These are phyloP conservation scores for Coniochaeta sp. DNA, from an alignment of 2,329 filamentous ascomycete genomes.

Conservation along the genomic window DNA sequence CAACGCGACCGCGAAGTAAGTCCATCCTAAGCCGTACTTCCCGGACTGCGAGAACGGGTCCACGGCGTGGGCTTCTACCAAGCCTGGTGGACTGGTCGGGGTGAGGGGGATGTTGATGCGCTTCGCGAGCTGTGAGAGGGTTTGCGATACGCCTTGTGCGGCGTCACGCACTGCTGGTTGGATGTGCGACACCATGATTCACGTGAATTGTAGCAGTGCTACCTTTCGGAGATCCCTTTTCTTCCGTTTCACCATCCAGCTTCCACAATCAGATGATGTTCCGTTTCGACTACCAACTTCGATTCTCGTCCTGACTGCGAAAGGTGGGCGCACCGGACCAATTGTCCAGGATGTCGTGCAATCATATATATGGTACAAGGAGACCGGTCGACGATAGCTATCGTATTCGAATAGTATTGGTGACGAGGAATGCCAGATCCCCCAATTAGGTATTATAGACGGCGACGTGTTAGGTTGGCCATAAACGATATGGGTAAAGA, in stretches of 20 bases:
- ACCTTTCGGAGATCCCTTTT: neutral
- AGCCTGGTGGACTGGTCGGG: conserved; percentile 51
- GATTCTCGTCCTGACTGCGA: neutral
- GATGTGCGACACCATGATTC: conserved; percentile 32
- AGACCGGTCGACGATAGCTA: neutral
- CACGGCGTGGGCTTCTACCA: conserved; percentile 54
- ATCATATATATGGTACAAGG: neutral
- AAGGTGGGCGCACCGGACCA: neutral
- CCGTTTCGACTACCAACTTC: neutral
- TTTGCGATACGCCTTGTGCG: conserved; percentile 24
- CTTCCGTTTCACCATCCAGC: neutral
- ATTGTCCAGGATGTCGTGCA: neutral
- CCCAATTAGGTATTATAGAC: conserved; percentile 23
- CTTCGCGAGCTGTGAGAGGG: conserved; percentile 35
- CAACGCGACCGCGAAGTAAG: conserved; percentile 76
- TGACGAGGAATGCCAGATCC: conserved; percentile 28
- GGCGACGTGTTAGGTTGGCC: conserved; percentile 14
- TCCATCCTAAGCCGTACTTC: conserved; percentile 83
- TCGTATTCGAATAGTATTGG: neutral
- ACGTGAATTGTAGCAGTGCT: neutral
- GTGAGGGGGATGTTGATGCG: conserved; percentile 56
- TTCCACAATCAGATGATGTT: neutral
- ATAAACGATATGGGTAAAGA: conserved; percentile 17
- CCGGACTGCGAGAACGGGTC: conserved; percentile 78
- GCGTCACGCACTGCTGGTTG: conserved; percentile 23